phyloP scores from a whole-genome alignment of 768 basidiomycete species.

The Cystofilobasidium bisporidii region DNA sequence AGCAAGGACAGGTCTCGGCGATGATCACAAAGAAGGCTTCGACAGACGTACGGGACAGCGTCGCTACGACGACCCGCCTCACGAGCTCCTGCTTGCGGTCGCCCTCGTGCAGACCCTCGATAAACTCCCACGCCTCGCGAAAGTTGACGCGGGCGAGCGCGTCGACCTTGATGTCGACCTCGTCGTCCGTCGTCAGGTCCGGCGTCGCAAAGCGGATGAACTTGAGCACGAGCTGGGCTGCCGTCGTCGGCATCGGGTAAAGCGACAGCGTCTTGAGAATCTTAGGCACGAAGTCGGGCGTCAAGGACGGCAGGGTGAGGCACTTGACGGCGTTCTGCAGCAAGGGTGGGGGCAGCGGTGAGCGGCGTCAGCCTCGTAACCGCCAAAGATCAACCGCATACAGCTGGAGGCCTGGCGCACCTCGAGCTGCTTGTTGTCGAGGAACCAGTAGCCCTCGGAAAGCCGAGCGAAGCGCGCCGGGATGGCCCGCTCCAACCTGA shows the following conservation, averaged over 20 bases:
- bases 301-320: slow-evolving; percentile 63
- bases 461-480: slow-evolving; percentile 65
- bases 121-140: slow-evolving; percentile 64
- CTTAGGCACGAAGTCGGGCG: slow-evolving; percentile 67
- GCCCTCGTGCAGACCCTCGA: slow-evolving; percentile 50
- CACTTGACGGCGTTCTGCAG: slow-evolving; percentile 58
- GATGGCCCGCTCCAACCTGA: slow-evolving; percentile 51
- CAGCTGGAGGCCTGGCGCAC: slow-evolving; percentile 46
- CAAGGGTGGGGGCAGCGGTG: too few relatives aligned
- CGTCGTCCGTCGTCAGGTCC: slow-evolving; percentile 55
- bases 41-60: slow-evolving; percentile 15
- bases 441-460: slow-evolving; percentile 75
- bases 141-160: slow-evolving; percentile 59
- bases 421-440: slow-evolving; percentile 58
- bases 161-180: slow-evolving; percentile 59
- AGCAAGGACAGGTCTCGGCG: slow-evolving; percentile 29
- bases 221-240: slow-evolving; percentile 54
- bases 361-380: too few relatives aligned
- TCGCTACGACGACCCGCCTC: slow-evolving; percentile 6
- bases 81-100: slow-evolving; percentile 16
- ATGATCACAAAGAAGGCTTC: background rate
- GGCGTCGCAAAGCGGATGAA: slow-evolving; percentile 72
- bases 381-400: too few relatives aligned
- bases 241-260: slow-evolving; percentile 48
- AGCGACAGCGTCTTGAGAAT: slow-evolving; percentile 55